Percentiles rank a stretch among this genome's conserved stretches.
phyloP scores from a whole-genome alignment of 176 grass and related monocot genomes.

The Cymbopogon citratus region DNA sequence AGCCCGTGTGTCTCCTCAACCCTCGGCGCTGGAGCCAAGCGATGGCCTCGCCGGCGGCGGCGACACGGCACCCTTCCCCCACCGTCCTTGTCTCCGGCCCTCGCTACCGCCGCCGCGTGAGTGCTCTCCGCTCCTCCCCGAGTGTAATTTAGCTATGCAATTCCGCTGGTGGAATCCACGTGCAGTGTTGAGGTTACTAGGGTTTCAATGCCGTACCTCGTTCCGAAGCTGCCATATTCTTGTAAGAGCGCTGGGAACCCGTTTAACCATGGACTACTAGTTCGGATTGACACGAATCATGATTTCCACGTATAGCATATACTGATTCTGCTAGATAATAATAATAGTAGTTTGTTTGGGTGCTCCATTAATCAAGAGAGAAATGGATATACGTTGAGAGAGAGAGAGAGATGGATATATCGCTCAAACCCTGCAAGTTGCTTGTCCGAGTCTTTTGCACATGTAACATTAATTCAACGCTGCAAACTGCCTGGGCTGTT shows the following conservation, averaged over 20 bases:
- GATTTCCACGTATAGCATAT: background rate
- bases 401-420: background rate
- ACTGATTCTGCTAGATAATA: background rate
- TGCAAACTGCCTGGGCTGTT: background rate
- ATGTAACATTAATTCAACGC: background rate
- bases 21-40: background rate
- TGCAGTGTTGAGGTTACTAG: no score
- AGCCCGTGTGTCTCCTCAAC: background rate
- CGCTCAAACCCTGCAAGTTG: background rate
- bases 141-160: background rate
- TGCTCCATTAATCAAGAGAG: background rate
- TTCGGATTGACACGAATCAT: no score
- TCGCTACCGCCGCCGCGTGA: constrained; percentile 25
- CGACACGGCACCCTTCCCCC: constrained; percentile 19
- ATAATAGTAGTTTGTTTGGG: background rate
- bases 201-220: no score
- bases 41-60: constrained; percentile 10
- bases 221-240: no score
- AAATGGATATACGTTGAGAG: constrained; percentile 17
- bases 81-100: background rate
- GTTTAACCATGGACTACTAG: no score
- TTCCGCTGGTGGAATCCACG: background rate
- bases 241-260: no score
- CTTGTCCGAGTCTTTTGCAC: background rate
- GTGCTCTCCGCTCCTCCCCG: background rate